Conservation (phyloP, 1,284 basidiomycete species). For the Cryptococcus sp. region DNA sequence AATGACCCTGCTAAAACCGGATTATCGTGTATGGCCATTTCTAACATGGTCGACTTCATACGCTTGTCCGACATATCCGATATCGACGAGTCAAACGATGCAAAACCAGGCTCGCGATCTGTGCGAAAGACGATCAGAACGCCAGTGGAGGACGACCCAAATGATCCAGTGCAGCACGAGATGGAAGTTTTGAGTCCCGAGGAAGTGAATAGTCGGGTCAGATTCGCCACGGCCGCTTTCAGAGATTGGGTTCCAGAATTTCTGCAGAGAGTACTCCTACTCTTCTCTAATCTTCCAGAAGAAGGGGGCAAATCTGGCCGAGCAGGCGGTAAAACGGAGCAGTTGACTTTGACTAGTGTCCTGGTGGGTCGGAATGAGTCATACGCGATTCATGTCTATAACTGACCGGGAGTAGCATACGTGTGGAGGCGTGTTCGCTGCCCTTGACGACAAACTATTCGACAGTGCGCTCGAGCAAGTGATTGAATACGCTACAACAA, state of each 20-base stretch:
- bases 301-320: slow-evolving; percentile 56
- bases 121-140: slow-evolving; percentile 26
- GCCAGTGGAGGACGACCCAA: slow-evolving; percentile 42
- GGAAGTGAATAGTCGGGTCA: slow-evolving; percentile 44
- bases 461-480: slow-evolving; percentile 82
- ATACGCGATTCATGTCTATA: not conserved
- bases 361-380: slow-evolving; percentile 20
- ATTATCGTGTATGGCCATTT: slow-evolving; percentile 58
- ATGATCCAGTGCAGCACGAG: slow-evolving; percentile 42
- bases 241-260: slow-evolving; percentile 85
- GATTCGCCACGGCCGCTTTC: slow-evolving; percentile 47
- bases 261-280: slow-evolving; percentile 77
- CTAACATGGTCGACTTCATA: slow-evolving; percentile 74
- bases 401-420: slow-evolving; percentile 29
- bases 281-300: slow-evolving; percentile 93
- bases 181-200: slow-evolving; percentile 39
- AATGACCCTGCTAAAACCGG: slow-evolving; percentile 90
- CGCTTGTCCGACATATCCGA: slow-evolving; percentile 60
- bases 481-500: slow-evolving; percentile 75
- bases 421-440: slow-evolving; percentile 70
- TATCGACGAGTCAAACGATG: slow-evolving; percentile 26
- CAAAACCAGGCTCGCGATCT: slow-evolving; percentile 29
- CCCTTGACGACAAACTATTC: slow-evolving; percentile 84
- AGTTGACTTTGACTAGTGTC: slow-evolving; percentile 40
- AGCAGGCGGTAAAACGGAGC: slow-evolving; percentile 54